A percentile compares a stretch with the other conserved stretches of the same genome.
These are phyloP conservation scores for Sclerotinia sclerotiorum DNA, from an alignment of 2,329 filamentous ascomycete genomes.

Conservation along the genomic window DNA sequence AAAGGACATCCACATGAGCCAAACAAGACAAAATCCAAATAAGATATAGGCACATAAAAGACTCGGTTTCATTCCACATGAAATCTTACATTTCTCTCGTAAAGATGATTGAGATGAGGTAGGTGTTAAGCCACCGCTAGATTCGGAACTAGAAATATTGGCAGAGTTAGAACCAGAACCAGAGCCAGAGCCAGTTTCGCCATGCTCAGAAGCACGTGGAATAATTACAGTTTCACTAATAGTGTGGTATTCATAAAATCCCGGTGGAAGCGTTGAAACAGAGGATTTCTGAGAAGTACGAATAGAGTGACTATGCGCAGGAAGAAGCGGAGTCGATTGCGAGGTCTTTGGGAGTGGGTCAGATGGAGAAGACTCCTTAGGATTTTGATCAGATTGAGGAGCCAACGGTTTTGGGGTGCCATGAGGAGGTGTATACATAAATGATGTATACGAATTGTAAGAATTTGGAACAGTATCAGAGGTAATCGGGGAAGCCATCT, in stretches of 20 bases:
- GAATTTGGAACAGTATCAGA: too few species aligned
- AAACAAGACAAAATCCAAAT: neutral
- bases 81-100: neutral
- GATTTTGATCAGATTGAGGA: neutral
- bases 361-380: neutral
- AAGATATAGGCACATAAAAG: neutral
- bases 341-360: neutral
- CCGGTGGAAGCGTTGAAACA: neutral
- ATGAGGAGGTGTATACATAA: neutral
- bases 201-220: too few species aligned
- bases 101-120: too few species aligned
- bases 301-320: neutral
- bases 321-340: neutral
- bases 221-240: neutral
- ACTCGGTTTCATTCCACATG: neutral
- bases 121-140: neutral
- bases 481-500: neutral
- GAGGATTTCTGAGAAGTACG: too few species aligned
- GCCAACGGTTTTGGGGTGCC: neutral
- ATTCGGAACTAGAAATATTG: neutral
- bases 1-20: slow-evolving; percentile 4
- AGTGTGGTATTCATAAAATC: slow-evolving; percentile 2
- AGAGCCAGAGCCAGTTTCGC: neutral
- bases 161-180: neutral
- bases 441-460: neutral